Base-by-base conservation (phyloP, 2,329 filamentous ascomycete species). In the Fusarium siculi region DNA sequence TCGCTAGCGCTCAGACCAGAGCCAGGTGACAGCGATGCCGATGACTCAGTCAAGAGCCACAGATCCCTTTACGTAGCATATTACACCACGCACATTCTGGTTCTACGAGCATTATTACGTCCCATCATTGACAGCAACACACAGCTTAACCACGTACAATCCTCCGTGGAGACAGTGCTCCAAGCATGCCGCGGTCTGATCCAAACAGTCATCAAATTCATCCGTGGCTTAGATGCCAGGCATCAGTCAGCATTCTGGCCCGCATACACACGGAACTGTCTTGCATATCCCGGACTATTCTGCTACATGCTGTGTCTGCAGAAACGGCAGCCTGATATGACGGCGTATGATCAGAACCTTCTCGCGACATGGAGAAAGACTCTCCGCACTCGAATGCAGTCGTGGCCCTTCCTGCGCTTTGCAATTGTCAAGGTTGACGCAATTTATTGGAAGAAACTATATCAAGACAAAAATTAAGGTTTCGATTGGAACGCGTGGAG, bases 341-440 rank as follows among this genome's bases (percentile, higher is more conserved):
- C 12, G 0, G 28, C 36, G 5, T 63, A 63, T 43, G 60, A 63
- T 6, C 60, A 63, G 18, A 63, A 50, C 21, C 21, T 63, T 7
- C 30, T 63, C 4, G 55, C 60, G 2, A 63, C 60, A 0, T 63
- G 60, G 60, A 61, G 60, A 21, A 63, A 36, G 18, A 63, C 34
- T 15, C 43, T 63, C 19, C 36, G 57, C 19, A 63, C 57, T 7
- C 39, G 60, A 12, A 47, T 63, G 16, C 60, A 61, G 12, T 30
- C 30, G 6, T 63, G 60, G 60, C 60, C 55, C 4, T 63, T 63
- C 12, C 12, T 63, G 2, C 23, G 60, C 1, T 63, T 63, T 25
- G 60, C 60, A 8, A 63, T 63, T 2, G 60, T 63, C 18, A 63
- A 63, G n/a, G 60, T 63, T 36, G 60, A 63, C 10, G 60, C 60